Conservation (phyloP, 345 rosid genomes). For the Populus davidiana region DNA sequence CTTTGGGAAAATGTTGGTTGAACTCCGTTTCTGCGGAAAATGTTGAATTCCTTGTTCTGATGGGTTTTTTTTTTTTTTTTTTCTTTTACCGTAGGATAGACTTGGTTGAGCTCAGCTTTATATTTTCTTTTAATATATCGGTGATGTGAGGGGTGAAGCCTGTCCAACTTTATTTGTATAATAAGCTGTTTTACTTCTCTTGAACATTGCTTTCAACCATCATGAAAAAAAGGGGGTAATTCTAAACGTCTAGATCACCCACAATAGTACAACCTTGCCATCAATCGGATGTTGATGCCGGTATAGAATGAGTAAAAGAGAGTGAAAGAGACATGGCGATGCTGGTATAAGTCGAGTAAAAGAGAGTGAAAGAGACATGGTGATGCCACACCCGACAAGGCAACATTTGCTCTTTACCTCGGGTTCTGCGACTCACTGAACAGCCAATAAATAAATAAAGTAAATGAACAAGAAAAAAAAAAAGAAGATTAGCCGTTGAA, state of each 20-base stretch:
- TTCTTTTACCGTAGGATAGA: neutral
- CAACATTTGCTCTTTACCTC: neutral
- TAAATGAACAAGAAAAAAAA: neutral
- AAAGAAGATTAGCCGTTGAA: neutral
- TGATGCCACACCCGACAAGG: neutral
- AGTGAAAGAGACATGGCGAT: neutral
- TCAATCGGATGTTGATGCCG: neutral
- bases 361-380: neutral
- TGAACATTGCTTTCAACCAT: neutral
- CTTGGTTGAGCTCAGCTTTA: neutral
- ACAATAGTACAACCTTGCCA: neutral
- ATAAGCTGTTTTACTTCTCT: neutral
- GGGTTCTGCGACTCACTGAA: neutral
- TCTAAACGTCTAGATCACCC: neutral
- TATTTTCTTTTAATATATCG: neutral
- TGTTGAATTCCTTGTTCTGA: neutral
- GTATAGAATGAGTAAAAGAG: too few relatives aligned
- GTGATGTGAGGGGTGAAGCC: neutral
- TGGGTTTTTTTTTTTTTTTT: neutral
- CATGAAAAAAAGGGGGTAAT: neutral
- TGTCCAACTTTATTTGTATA: neutral
- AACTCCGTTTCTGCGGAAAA: neutral
- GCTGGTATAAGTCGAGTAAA: neutral
- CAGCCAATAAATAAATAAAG: neutral
- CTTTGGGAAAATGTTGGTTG: neutral